phyloP scores from a whole-genome alignment of 2,329 filamentous ascomycete genomes.

The Aureobasidium sp. region DNA sequence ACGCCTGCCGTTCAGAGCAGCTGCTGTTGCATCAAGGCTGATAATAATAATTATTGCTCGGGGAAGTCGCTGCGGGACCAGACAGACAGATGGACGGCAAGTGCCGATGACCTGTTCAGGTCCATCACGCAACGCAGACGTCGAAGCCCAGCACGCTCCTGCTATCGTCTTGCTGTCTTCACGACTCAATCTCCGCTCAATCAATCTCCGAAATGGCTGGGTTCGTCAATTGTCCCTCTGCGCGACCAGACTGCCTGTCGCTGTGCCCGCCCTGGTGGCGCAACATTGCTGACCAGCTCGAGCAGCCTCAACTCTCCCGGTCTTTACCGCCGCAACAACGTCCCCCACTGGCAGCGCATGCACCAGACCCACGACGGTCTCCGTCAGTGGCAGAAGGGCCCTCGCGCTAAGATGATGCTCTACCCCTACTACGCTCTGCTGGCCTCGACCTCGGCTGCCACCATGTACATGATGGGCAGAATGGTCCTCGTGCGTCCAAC shows the following conservation, averaged over 20 bases:
- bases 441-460: slow-evolving; percentile 31
- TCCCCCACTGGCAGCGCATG: slow-evolving; percentile 63
- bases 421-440: slow-evolving; percentile 56
- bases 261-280: background rate
- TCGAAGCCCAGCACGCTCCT: background rate
- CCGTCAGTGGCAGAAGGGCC: slow-evolving; percentile 66
- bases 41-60: background rate
- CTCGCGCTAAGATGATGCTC: slow-evolving; percentile 56
- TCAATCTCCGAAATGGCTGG: slow-evolving; percentile 34
- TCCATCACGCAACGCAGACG: background rate
- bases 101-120: background rate
- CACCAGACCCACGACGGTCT: slow-evolving; percentile 67
- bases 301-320: slow-evolving; percentile 22
- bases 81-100: background rate
- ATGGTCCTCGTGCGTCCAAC: slow-evolving; percentile 46
- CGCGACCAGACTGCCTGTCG: background rate
- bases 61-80: background rate
- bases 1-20: slow-evolving; percentile 4
- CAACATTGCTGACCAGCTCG: slow-evolving; percentile 2
- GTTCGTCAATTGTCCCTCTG: slow-evolving; percentile 23
- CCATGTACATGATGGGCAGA: slow-evolving; percentile 65
- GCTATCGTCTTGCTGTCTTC: background rate
- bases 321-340: slow-evolving; percentile 66
- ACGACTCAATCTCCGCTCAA: slow-evolving; percentile 15
- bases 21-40: background rate